Conservation (phyloP, 2,329 filamentous ascomycete species). For the Basipetospora chlamydospora region DNA sequence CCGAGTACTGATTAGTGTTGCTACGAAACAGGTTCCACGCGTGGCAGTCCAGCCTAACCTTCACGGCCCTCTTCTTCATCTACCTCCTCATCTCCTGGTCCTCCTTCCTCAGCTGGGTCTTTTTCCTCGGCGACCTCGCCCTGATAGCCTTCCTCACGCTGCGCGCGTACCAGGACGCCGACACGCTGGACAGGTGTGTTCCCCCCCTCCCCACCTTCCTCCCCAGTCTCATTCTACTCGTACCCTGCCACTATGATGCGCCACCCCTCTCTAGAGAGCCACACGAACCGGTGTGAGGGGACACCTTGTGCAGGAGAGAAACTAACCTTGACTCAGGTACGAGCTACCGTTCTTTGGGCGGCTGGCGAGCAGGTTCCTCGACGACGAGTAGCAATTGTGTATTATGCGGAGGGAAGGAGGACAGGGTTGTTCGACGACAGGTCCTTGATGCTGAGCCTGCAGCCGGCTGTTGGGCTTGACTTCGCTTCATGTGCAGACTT, state of each 20-base stretch:
- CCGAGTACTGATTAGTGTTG: no score
- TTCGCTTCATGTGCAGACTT: no score
- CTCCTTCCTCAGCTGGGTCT: constrained; percentile 64
- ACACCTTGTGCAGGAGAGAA: neutral
- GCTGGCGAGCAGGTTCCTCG: constrained; percentile 76
- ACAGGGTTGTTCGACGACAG: no score
- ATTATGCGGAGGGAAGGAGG: no score
- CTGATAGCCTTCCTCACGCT: constrained; percentile 64
- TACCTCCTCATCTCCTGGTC: constrained; percentile 85
- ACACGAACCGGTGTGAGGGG: no score
- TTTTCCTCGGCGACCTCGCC: constrained; percentile 61
- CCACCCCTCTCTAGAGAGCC: no score
- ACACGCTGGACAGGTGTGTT: constrained; percentile 44
- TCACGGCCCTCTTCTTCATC: constrained; percentile 58
- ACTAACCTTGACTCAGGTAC: constrained; percentile 36
- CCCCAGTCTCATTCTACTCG: neutral
- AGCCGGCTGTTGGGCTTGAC: no score
- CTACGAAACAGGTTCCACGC: constrained; percentile 67
- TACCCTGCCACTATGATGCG: no score
- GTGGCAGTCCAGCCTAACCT: constrained; percentile 82
- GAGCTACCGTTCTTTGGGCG: constrained; percentile 79
- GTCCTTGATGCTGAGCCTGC: no score
- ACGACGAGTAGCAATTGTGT: constrained; percentile 62
- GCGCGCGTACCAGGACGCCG: constrained; percentile 73
- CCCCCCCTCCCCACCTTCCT: constrained; percentile 28